Evolutionary conservation across 2,329 filamentous ascomycete species (phyloP), one percentile per base, ranked within the genome.

Genomic region (Amylocarpus encephaloides): DNA sequence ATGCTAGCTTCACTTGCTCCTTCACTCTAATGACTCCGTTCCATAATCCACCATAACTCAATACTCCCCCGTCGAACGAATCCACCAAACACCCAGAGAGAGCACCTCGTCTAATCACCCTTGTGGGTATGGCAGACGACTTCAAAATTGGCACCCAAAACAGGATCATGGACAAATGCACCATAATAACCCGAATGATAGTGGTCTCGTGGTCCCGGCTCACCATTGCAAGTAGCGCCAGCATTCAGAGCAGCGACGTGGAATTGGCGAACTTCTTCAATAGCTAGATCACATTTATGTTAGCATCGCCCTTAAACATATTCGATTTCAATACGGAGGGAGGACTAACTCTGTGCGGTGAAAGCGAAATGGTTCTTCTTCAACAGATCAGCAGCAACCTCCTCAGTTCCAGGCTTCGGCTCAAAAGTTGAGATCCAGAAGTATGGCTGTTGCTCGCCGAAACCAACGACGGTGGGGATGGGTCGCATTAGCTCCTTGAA

Each of bases 171-270:
- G 15, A 59, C 52, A 40, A 53, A 59, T 3, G 56, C 54, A 13
- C 15, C 54, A 39, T 59, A 59, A 38, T 58, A 58, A 2, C 43
- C 48, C 2, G 49, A 49, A 32, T 48, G 34, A 49, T 57, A 59
- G 1, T 53, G n/a, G 11, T 42, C 10, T 48, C 56, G 33, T 2
- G 44, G 16, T 9, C 54, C 56, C 5, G 54, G 56, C 16, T 39
- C n/a, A 5, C 54, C 56, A 49, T 59, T 59, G 40, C 40, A 47
- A 18, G 39, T 55, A 1, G 39, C 54, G 12, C 56, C 54, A 5
- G 54, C 56, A 30, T 55, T 48, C 26, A 58, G 43, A 45, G 49
- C 53, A 16, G 45, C 49, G 2, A 35, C 43, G n/a, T 58, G 46
- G 16, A 54, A 56, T 39, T 53, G 15, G 9, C 43, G 36, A 11